Conservation (phyloP, 306 rosid species). For the Begonia peltatifolia region DNA sequence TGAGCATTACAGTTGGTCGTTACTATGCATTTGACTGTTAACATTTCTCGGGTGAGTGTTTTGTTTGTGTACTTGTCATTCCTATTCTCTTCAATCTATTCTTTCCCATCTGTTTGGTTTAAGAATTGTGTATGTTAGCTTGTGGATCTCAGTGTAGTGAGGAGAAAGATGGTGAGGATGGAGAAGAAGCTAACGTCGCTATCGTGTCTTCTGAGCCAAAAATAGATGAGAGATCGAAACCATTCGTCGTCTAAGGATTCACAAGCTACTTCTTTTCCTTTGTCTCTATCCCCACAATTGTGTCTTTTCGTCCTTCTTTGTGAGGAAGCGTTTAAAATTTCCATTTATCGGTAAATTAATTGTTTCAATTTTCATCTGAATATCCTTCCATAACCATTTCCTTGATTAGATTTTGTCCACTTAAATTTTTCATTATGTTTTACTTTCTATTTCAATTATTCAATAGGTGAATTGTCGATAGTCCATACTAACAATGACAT, state of each 20-base stretch:
- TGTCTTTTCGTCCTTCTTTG: not conserved
- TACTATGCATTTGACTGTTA: too few relatives aligned
- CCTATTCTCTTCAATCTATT: too few relatives aligned
- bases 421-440: constrained; percentile 6
- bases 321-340: too few relatives aligned
- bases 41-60: too few relatives aligned
- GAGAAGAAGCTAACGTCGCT: constrained; percentile 5
- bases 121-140: too few relatives aligned
- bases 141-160: too few relatives aligned
- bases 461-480: not conserved
- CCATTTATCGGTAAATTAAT: too few relatives aligned
- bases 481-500: constrained; percentile 28
- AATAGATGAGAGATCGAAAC: constrained; percentile 67
- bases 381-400: constrained; percentile 8
- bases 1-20: too few relatives aligned
- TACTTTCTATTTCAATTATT: constrained; percentile 3
- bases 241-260: constrained; percentile 65
- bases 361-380: not conserved
- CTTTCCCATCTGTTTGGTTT: too few relatives aligned
- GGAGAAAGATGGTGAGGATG: constrained; percentile 20
- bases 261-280: constrained; percentile 34
- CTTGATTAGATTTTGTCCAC: constrained; percentile 16
- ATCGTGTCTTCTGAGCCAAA: constrained; percentile 15
- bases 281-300: not conserved
- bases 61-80: too few relatives aligned